A percentile compares a stretch with the other conserved stretches of the same genome.
Evolutionary conservation across 768 basidiomycete genomes (phyloP).

Genomic region (Arthromyces matolae): DNA sequence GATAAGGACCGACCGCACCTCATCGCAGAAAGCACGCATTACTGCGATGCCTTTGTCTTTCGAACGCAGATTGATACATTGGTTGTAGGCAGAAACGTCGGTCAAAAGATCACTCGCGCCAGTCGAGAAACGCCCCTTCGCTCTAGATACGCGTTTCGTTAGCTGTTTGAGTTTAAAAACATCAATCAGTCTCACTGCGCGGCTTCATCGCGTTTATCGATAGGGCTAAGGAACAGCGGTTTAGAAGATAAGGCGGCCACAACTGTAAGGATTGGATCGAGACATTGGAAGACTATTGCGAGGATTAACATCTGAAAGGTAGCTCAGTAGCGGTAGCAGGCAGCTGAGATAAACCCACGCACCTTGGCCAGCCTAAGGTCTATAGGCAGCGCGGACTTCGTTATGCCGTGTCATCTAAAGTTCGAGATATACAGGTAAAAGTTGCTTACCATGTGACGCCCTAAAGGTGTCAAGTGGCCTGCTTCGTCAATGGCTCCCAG

Average conservation of each 20-base stretch:
- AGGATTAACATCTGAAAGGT: slow-evolving; percentile 78
- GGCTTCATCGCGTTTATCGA: slow-evolving; percentile 82
- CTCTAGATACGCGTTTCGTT: slow-evolving; percentile 39
- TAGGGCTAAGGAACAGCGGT: slow-evolving; percentile 76
- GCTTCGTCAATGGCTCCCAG: slow-evolving; percentile 71
- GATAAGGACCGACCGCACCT: no score
- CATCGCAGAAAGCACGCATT: slow-evolving; percentile 65
- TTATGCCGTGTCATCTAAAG: slow-evolving; percentile 2
- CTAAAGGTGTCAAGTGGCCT: slow-evolving; percentile 74
- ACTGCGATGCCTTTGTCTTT: slow-evolving; percentile 45
- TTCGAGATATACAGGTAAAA: not conserved
- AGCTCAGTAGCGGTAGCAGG: not conserved
- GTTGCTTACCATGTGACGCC: slow-evolving; percentile 64
- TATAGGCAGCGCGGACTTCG: slow-evolving; percentile 77
- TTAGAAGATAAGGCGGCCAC: slow-evolving; percentile 84
- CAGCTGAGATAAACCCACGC: not conserved
- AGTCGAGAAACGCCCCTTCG: slow-evolving; percentile 62
- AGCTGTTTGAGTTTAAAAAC: not conserved
- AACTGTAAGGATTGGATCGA: slow-evolving; percentile 78
- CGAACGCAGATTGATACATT: slow-evolving; percentile 47
- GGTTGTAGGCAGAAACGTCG: slow-evolving; percentile 71
- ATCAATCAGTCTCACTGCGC: slow-evolving; percentile 49
- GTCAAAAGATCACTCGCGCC: slow-evolving; percentile 85
- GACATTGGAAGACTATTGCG: slow-evolving; percentile 76
- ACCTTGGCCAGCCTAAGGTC: slow-evolving; percentile 88